Evolutionary conservation across 345 rosid genomes (phyloP), one percentile per base, ranked within the genome.

Genomic region (Lepidium sativum): DNA sequence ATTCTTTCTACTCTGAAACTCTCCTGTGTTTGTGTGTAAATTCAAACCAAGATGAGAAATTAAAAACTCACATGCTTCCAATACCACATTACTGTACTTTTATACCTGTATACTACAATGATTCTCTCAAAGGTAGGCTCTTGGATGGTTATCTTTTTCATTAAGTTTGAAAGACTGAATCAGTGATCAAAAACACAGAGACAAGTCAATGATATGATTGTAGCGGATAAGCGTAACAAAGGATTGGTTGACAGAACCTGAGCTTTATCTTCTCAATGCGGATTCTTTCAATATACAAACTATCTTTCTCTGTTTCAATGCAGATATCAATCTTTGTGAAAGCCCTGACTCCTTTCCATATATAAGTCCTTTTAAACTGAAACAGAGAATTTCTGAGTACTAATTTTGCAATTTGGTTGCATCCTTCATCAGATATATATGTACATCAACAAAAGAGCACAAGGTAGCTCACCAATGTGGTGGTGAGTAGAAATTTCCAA

Each of bases 91-190:
- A 25, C 2, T 35, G n/a, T 47, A 58, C 6, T 10, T 37, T 4
- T 17, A 20, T 80, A 87, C 97, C 92, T 83, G 86, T 91, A 84
- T 44, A 88, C 80, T 48, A 88, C 91, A 68, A 84, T 88, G 63
- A 88, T 86, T 58, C 96, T 77, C 41, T 83, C 84, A 62, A 88
- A 86, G 35, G 89, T 84, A 10, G 96, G 96, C 68, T 86, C 94
- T 77, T 86, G 95, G 74, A 86, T 82, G 17, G 88, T 86, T 68
- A 75, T 67, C 82, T 79, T 76, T 54, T 75, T 69, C 66, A 84
- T 66, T 63, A 86, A 67, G 75, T 86, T 83, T 4, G 63, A 66
- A 54, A 83, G 37, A 56, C 91, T 86, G 86, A 39, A 51, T 3
- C 27, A 73, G 35, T 51, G 31, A 69, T 50, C 0, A 32, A 11